Conservation (phyloP, 2,329 filamentous ascomycete genomes). For the Alternaria hordeiaustralica region DNA sequence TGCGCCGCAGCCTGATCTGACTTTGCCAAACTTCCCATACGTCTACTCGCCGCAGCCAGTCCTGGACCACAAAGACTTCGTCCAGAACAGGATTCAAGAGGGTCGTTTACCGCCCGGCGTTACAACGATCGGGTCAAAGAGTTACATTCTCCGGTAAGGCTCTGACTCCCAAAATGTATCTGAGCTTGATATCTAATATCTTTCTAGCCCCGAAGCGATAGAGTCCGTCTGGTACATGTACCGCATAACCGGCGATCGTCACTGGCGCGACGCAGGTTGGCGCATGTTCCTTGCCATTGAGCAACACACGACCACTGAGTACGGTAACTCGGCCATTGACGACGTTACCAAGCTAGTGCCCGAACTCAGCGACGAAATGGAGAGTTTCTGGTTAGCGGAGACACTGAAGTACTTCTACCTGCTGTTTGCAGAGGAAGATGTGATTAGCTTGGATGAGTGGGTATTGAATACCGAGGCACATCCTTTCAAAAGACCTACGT, state of each 20-base stretch:
- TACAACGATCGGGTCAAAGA: constrained; percentile 60
- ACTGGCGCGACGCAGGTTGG: constrained; percentile 74
- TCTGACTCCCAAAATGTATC: not conserved
- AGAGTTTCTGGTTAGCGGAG: constrained; percentile 77
- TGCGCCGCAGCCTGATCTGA: constrained; percentile 19
- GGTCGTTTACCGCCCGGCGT: constrained; percentile 63
- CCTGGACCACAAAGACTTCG: constrained; percentile 44
- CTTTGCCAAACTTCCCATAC: constrained; percentile 36
- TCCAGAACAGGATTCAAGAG: constrained; percentile 47
- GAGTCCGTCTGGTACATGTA: constrained; percentile 83
- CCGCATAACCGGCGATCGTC: constrained; percentile 70
- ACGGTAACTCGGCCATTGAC: constrained; percentile 69
- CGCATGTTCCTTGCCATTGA: constrained; percentile 73
- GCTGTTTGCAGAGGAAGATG: constrained; percentile 65
- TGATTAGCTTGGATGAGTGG: constrained; percentile 69
- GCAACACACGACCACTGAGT: constrained; percentile 64
- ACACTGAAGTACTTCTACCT: constrained; percentile 73
- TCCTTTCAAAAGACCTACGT: constrained; percentile 46
- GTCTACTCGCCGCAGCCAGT: constrained; percentile 41
- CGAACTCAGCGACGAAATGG: constrained; percentile 66
- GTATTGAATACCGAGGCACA: constrained; percentile 62
- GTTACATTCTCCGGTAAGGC: constrained; percentile 66
- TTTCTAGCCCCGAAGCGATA: constrained; percentile 71
- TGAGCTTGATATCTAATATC: not conserved
- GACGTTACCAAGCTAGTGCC: constrained; percentile 65